Evolutionary conservation across 306 rosid species (phyloP).

Genomic region (Herpetospermum pedunculosum): DNA sequence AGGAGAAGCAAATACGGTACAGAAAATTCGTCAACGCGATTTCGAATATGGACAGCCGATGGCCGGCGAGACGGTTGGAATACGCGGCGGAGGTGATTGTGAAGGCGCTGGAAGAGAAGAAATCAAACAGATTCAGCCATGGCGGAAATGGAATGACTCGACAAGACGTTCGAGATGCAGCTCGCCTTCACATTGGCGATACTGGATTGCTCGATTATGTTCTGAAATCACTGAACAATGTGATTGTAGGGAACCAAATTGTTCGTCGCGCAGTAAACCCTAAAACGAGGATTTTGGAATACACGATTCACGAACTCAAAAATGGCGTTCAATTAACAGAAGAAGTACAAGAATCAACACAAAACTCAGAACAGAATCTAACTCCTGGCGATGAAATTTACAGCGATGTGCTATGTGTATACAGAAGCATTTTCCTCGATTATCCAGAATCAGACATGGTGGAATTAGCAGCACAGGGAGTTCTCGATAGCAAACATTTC

Average conservation of each 20-base stretch:
- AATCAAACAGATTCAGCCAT: slow-evolving; percentile 25
- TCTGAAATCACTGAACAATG: slow-evolving; percentile 70
- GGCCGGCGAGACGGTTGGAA: slow-evolving; percentile 59
- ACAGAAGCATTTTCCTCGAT: slow-evolving; percentile 52
- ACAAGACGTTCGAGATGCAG: slow-evolving; percentile 80
- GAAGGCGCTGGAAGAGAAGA: slow-evolving; percentile 63
- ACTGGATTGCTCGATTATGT: slow-evolving; percentile 85
- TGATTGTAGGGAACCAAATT: slow-evolving; percentile 49
- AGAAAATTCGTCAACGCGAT: slow-evolving; percentile 47
- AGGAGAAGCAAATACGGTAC: slow-evolving; percentile 47
- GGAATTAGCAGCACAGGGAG: slow-evolving; percentile 44
- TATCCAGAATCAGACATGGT: slow-evolving; percentile 51
- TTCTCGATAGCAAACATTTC: slow-evolving; percentile 63
- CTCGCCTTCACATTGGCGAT: slow-evolving; percentile 81
- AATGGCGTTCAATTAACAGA: slow-evolving; percentile 27
- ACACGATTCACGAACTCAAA: slow-evolving; percentile 48
- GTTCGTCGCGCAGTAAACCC: slow-evolving; percentile 75
- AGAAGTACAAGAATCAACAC: slow-evolving; percentile 13
- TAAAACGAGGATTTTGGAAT: slow-evolving; percentile 53
- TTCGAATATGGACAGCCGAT: slow-evolving; percentile 77
- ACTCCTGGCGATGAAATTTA: slow-evolving; percentile 53
- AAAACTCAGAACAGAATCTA: slow-evolving; percentile 16
- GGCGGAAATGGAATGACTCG: slow-evolving; percentile 19
- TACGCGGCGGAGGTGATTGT: slow-evolving; percentile 42
- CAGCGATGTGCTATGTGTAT: slow-evolving; percentile 45